Evolutionary conservation across 441 rosid genomes (phyloP), one percentile per base, ranked within the genome.

Genomic region (Capsella rubella): DNA sequence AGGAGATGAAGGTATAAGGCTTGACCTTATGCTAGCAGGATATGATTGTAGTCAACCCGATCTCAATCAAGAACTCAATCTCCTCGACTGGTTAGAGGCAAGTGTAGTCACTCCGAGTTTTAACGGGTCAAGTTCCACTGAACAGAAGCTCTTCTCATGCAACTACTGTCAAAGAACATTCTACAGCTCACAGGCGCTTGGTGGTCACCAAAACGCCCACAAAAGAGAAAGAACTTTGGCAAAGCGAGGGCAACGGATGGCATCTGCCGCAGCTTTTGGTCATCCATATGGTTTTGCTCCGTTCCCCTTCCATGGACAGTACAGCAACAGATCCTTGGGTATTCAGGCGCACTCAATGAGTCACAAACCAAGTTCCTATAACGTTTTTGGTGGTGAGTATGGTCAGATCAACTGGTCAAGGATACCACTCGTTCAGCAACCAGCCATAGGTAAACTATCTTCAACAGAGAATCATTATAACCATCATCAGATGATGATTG

Each of bases 191-290:
- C 96, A 90, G 69, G 96, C 96, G 2, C 87, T 90, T 1, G 96
- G 96, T 42, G 96, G 96, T 2, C 96, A 90, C 71, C 96, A 90
- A 75, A 90, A 90, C 73, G 96, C 96, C 0, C 96, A 90, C 67
- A 90, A 90, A 76, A 80, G 93, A 80, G 96, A 90, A 55, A 82
- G 96, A 62, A 87, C 83, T 58, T 69, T 87, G 12, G 92, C 90
- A 5, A 90, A 87, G 72, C 80, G 90, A 76, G 88, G 92, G 8
- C 87, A 83, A 47, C 78, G 81, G 47, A 79, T 85, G 40, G 78
- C 79, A 37, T 80, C 86, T 42, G 76, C 81, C 3, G 57, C 80
- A 69, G 75, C 84, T 79, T 83, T 83, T 15, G 85, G 89, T 6
- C 81, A 81, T 50, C 86, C 87, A 13, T 84, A 78, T 54, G 82